Conservation (phyloP, 257 asterid species). For the Leonotis leonurus region DNA sequence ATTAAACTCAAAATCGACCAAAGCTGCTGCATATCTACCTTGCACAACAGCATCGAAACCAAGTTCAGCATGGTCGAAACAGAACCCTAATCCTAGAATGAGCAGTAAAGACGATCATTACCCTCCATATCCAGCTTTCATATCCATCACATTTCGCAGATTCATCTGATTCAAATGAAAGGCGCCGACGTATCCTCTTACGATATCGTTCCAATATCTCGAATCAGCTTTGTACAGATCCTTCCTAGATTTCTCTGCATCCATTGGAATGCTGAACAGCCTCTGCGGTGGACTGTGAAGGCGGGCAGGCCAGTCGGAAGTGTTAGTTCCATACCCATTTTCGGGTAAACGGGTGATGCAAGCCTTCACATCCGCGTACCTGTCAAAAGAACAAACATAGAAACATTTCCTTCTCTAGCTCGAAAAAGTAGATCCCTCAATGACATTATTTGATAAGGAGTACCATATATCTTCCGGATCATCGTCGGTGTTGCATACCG, state of each 20-base stretch:
- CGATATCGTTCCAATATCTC: constrained; percentile 36
- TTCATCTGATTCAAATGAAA: constrained; percentile 30
- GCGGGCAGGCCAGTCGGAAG: constrained; percentile 52
- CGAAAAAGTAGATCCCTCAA: not conserved
- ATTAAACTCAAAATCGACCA: constrained; percentile 37
- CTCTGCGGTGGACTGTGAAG: constrained; percentile 53
- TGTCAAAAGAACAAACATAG: constrained; percentile 12
- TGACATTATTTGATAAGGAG: not conserved
- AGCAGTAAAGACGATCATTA: constrained; percentile 8
- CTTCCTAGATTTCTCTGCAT: constrained; percentile 47
- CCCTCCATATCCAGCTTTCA: constrained; percentile 76
- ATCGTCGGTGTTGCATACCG: constrained; percentile 33
- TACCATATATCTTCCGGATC: constrained; percentile 59
- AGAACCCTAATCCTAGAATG: not conserved
- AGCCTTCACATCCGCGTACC: constrained; percentile 34
- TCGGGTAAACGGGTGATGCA: constrained; percentile 52
- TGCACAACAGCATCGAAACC: not conserved
- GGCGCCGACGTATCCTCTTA: constrained; percentile 42
- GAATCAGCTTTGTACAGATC: constrained; percentile 63
- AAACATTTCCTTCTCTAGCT: too few species aligned
- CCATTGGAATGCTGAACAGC: constrained; percentile 55
- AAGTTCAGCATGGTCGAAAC: not conserved
- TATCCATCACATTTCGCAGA: constrained; percentile 56
- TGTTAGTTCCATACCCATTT: constrained; percentile 47
- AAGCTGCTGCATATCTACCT: constrained; percentile 58